Percentiles rank a stretch among this genome's conserved stretches.
Conservation (phyloP, 1,139 yeast species). For the Magnusiomyces paraingens region DNA sequence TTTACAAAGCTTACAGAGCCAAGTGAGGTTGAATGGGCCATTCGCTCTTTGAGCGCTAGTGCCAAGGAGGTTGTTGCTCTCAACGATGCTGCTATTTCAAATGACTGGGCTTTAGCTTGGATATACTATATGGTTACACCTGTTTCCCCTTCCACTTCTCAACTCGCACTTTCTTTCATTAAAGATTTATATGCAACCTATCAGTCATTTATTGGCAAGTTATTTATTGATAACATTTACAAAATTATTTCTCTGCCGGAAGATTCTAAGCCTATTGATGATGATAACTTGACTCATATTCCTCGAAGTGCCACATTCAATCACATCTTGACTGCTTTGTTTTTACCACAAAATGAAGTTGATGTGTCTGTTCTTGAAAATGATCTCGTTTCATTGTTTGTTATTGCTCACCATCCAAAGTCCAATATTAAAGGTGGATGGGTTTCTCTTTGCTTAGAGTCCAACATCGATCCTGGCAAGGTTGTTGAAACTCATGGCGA, state of each 20-base stretch:
- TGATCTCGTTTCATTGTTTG: constrained; percentile 43
- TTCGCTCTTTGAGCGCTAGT: constrained; percentile 21
- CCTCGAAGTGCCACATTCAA: constrained; percentile 4
- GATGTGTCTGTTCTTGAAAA: constrained; percentile 31
- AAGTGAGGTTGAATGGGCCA: constrained; percentile 26
- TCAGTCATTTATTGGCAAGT: constrained; percentile 18
- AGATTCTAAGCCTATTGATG: constrained; percentile 10
- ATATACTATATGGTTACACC: constrained; percentile 24
- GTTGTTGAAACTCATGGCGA: constrained; percentile 43
- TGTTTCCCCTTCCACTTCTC: constrained; percentile 22
- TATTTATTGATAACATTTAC: constrained; percentile 16
- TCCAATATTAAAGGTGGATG: constrained; percentile 52
- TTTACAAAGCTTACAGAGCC: constrained; percentile 20
- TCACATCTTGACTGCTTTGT: not conserved
- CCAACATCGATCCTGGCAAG: constrained; percentile 58
- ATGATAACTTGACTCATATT: constrained; percentile 9
- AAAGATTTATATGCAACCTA: constrained; percentile 10
- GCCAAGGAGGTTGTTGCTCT: constrained; percentile 26
- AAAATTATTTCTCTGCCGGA: constrained; percentile 17
- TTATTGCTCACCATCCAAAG: constrained; percentile 48
- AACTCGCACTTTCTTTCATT: constrained; percentile 17
- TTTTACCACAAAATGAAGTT: not conserved
- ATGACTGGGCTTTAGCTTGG: constrained; percentile 26
- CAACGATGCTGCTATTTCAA: constrained; percentile 11
- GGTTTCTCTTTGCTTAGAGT: constrained; percentile 68